Percentiles rank a stretch among this genome's conserved stretches.
Evolutionary conservation across 2,329 filamentous ascomycete species (phyloP).

Genomic region (Ceratocystis destructans): DNA sequence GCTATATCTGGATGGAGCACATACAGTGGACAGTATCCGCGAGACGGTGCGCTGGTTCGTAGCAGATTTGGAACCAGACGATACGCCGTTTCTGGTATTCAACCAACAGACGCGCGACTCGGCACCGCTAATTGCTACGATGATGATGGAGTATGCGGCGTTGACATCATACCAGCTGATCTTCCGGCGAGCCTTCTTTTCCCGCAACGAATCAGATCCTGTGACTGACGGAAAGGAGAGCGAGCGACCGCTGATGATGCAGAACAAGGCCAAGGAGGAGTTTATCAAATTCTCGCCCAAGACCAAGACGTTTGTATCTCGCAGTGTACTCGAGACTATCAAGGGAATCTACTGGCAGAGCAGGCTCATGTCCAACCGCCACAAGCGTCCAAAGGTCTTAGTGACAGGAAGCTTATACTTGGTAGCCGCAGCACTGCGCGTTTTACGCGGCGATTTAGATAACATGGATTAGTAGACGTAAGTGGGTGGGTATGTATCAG

Average conservation of each 20-base stretch:
- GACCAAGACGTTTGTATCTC: conserved; percentile 36
- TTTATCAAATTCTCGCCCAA: conserved; percentile 44
- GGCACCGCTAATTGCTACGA: conserved; percentile 44
- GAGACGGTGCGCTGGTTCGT: conserved; percentile 68
- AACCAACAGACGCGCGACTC: conserved; percentile 85
- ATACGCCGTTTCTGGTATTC: conserved; percentile 55
- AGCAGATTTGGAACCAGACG: conserved; percentile 28
- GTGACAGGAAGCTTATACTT: conserved; percentile 78
- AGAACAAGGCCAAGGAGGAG: conserved; percentile 48
- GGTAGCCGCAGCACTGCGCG: conserved; percentile 55
- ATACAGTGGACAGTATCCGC: conserved; percentile 71
- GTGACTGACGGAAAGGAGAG: conserved; percentile 24
- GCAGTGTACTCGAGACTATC: conserved; percentile 61
- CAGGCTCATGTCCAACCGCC: conserved; percentile 21
- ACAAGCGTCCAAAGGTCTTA: conserved; percentile 44
- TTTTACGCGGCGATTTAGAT: conserved; percentile 16
- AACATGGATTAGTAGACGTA: conserved; percentile 7
- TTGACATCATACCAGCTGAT: conserved; percentile 28
- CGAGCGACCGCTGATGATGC: conserved; percentile 41
- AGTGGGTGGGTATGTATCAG: background rate
- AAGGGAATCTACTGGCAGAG: conserved; percentile 36
- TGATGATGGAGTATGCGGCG: conserved; percentile 43
- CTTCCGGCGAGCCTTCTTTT: conserved; percentile 68
- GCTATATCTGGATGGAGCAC: conserved; percentile 80
- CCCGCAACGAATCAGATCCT: conserved; percentile 47